These are phyloP conservation scores for Phytophthora lateralis DNA, from an alignment of 352 stramenopile genomes.

Conservation along the genomic window DNA sequence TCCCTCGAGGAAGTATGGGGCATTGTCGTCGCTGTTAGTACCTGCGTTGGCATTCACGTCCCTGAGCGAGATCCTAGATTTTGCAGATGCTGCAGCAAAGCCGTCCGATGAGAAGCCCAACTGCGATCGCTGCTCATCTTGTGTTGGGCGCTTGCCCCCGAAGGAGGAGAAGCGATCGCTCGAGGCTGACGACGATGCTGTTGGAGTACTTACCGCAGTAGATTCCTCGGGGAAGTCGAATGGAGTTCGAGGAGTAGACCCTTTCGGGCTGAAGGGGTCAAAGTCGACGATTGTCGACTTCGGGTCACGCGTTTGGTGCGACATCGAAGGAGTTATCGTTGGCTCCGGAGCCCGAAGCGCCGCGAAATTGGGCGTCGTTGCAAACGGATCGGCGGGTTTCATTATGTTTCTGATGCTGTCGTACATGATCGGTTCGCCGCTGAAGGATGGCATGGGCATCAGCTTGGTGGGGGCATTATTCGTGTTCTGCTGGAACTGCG, in stretches of 20 bases:
- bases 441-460: conserved; percentile 43
- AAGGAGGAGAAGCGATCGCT: conserved; percentile 49
- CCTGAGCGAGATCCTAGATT: conserved; percentile 53
- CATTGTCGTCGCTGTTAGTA: conserved; percentile 42
- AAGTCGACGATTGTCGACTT: conserved; percentile 71
- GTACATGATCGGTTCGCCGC: conserved; percentile 57
- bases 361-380: conserved; percentile 32
- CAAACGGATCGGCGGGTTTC: conserved; percentile 56
- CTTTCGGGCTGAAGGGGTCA: conserved; percentile 71
- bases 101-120: conserved; percentile 58
- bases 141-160: conserved; percentile 59
- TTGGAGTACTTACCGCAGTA: conserved; percentile 9
- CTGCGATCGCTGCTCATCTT: conserved; percentile 65
- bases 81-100: conserved; percentile 39
- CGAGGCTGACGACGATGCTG: conserved; percentile 24
- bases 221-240: conserved; percentile 48
- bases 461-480: conserved; percentile 21
- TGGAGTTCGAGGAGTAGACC: conserved; percentile 50
- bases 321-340: conserved; percentile 27
- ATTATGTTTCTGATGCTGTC: conserved; percentile 72
- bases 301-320: conserved; percentile 34
- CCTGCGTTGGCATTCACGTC: conserved; percentile 26
- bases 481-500: conserved; percentile 33
- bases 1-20: conserved; percentile 67
- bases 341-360: conserved; percentile 35